phyloP scores from a whole-genome alignment of 2,329 filamentous ascomycete genomes.

The Verticillium klebahnii region DNA sequence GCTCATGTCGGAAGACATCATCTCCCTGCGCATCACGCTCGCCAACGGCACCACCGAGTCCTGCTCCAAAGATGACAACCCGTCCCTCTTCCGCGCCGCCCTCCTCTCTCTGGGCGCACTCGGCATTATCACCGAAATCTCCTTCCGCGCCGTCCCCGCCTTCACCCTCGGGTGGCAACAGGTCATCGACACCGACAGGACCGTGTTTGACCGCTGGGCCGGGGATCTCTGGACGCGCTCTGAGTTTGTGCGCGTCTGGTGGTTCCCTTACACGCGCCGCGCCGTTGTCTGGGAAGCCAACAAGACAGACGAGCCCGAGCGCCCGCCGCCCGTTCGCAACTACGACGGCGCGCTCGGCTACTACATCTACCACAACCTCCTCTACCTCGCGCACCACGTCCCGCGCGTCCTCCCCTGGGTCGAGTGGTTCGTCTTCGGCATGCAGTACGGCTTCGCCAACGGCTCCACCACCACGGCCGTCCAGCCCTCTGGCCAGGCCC shows the following conservation, averaged over 20 bases:
- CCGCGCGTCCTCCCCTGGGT: slow-evolving; percentile 80
- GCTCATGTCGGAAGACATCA: slow-evolving; percentile 73
- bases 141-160: slow-evolving; percentile 72
- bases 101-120: slow-evolving; percentile 84
- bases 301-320: slow-evolving; percentile 60
- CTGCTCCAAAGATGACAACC: slow-evolving; percentile 66
- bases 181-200: slow-evolving; percentile 64
- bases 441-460: slow-evolving; percentile 90
- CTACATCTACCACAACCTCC: slow-evolving; percentile 85
- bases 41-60: slow-evolving; percentile 69
- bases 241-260: slow-evolving; percentile 95
- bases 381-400: slow-evolving; percentile 73
- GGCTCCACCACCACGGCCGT: slow-evolving; percentile 67
- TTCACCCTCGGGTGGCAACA: slow-evolving; percentile 89
- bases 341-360: slow-evolving; percentile 82
- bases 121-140: slow-evolving; percentile 86
- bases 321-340: slow-evolving; percentile 62
- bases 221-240: slow-evolving; percentile 72
- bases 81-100: slow-evolving; percentile 81
- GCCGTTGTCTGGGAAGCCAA: slow-evolving; percentile 89
- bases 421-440: slow-evolving; percentile 94
- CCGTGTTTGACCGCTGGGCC: slow-evolving; percentile 69
- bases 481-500: slow-evolving; percentile 71
- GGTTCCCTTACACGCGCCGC: slow-evolving; percentile 87
- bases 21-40: slow-evolving; percentile 73